A percentile compares a stretch with the other conserved stretches of the same genome.
Evolutionary conservation across 2,329 filamentous ascomycete genomes (phyloP).

Genomic region (Nannizziopsis arthrosporioides): DNA sequence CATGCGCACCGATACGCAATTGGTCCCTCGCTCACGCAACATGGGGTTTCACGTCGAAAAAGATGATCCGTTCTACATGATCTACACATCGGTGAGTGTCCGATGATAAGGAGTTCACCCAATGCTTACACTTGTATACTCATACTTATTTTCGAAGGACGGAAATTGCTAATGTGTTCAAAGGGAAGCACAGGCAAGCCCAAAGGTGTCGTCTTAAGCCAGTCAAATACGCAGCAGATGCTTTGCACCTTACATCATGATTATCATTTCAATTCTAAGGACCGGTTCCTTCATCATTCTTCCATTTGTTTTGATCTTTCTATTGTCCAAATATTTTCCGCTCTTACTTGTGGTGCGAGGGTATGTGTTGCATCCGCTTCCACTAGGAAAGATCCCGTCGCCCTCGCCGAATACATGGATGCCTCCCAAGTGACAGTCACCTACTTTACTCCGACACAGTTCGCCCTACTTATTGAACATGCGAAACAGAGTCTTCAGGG

Average conservation of each 20-base stretch:
- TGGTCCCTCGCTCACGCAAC: background rate
- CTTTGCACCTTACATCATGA: slow-evolving; percentile 15
- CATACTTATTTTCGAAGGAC: background rate
- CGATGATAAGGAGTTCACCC: background rate
- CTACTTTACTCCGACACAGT: slow-evolving; percentile 19
- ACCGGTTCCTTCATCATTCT: slow-evolving; percentile 15
- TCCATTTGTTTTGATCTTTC: slow-evolving; percentile 16
- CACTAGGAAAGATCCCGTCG: slow-evolving; percentile 16
- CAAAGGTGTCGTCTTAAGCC: slow-evolving; percentile 31
- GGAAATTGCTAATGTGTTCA: background rate
- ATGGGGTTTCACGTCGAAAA: background rate
- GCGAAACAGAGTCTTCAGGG: slow-evolving; percentile 13
- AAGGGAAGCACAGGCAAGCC: slow-evolving; percentile 22
- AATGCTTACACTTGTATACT: background rate
- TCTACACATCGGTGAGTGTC: slow-evolving; percentile 19
- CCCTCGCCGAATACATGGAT: slow-evolving; percentile 16
- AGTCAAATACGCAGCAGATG: slow-evolving; percentile 18
- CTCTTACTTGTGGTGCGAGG: slow-evolving; percentile 16
- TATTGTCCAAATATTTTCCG: slow-evolving; percentile 17
- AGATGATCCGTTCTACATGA: slow-evolving; percentile 18
- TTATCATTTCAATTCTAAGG: slow-evolving; percentile 12
- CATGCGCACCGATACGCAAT: background rate
- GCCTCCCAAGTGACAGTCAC: slow-evolving; percentile 16
- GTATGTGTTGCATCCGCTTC: slow-evolving; percentile 15
- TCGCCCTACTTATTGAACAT: slow-evolving; percentile 16